Base-by-base conservation (phyloP, 2,329 filamentous ascomycete genomes). In the Alternaria hordeiaustralica region DNA sequence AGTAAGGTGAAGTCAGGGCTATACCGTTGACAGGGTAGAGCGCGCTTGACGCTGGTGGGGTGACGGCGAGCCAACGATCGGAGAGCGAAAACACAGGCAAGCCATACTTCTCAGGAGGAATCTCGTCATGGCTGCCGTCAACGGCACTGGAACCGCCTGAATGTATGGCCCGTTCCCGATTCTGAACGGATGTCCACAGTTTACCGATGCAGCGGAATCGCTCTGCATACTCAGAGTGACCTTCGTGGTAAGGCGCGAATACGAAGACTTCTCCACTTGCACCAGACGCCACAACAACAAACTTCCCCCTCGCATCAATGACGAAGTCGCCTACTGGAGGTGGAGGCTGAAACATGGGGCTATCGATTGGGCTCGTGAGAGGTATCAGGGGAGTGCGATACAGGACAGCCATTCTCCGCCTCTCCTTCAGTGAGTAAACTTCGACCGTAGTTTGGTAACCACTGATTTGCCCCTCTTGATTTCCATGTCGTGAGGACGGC, bases 371-470 rank as follows among this genome's bases (percentile, higher is more conserved):
- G 63, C 87, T 82, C 72, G 86, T 84, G 71, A 92, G 79, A 50
- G 88, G 82, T 58, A 88, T 83, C 75, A 88, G 84, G 54, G 92
- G 87, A 46, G 90, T 89, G 71, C 89, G 87, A 64, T 96, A 89
- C 9, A 98, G 83, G 0, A 92, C 91, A 25, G 90, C 87, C 58
- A 97, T 81, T 59, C 88, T 87, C 65, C 87, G 86, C 71, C 89
- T 90, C n/a, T 90, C 92, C 70, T 87, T 89, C 63, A 98, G 82
- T 1, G 94, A 97, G 79, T 95, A 97, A 0, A 98, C 84, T 71
- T 97, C 93, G 6, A 97, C 93, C 0, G 91, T 90, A 0, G 94
- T 97, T 79, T 97, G 94, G 74, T 95, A 96, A 50, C 86, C 85
- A 54, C 88, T 86, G 62, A 89, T 83, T 46, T 74, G 73, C 18